phyloP scores from a whole-genome alignment of 805 yeast species.

The Lipomyces orientalis region DNA sequence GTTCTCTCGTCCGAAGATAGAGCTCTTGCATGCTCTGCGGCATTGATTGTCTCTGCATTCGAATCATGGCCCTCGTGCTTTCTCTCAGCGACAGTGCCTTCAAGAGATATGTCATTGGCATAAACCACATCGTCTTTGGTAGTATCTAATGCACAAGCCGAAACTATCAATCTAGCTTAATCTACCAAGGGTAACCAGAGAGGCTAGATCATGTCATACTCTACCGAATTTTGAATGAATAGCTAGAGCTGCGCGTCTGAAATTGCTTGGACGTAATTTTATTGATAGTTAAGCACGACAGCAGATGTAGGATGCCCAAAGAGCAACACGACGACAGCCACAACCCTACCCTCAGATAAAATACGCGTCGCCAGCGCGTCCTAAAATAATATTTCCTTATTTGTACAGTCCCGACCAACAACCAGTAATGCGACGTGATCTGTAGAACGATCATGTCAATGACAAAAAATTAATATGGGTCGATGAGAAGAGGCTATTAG shows the following conservation, averaged over 20 bases:
- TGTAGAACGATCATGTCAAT: too few species aligned
- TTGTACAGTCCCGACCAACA: too few species aligned
- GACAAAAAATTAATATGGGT: too few species aligned
- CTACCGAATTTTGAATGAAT: neutral
- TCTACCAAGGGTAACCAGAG: neutral
- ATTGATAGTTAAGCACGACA: too few species aligned
- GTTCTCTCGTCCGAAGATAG: neutral
- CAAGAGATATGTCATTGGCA: conserved; percentile 12
- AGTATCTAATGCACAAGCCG: neutral
- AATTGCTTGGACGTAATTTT: neutral
- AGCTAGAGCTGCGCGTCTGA: neutral
- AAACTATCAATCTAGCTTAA: neutral
- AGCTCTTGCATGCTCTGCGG: conserved; percentile 1
- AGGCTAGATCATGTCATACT: neutral
- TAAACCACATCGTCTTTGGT: conserved; percentile 4
- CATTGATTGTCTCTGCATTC: neutral
- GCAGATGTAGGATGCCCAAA: too few species aligned
- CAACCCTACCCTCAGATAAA: too few species aligned
- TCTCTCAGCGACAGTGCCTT: neutral
- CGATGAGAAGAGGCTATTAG: too few species aligned
- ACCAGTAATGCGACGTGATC: too few species aligned
- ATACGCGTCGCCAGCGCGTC: too few species aligned
- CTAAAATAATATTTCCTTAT: too few species aligned
- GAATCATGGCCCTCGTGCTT: neutral
- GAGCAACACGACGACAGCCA: too few species aligned